Evolutionary conservation across 495 filamentous ascomycete species (phyloP).

Genomic region (Chaetomium tenue): DNA sequence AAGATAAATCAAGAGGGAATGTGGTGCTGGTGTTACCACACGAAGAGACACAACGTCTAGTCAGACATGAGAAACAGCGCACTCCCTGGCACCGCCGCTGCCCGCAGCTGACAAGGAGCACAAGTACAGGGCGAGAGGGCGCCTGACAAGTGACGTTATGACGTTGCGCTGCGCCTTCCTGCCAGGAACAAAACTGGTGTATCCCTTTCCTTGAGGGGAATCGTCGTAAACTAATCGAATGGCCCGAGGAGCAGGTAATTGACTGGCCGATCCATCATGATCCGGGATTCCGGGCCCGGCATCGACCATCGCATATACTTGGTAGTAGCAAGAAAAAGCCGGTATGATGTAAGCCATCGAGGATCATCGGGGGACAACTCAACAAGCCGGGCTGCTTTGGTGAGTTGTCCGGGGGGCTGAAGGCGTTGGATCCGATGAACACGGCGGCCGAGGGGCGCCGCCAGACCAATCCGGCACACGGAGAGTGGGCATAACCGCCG

Average conservation of each 20-base stretch:
- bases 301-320: too few relatives aligned
- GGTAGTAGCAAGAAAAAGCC: background rate
- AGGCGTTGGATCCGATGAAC: background rate
- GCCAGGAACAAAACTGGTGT: background rate
- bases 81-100: background rate
- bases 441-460: background rate
- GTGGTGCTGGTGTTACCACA: background rate
- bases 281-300: conserved; percentile 4
- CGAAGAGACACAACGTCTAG: background rate
- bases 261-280: background rate
- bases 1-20: background rate
- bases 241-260: background rate
- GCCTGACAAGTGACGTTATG: background rate
- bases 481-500: conserved; percentile 13
- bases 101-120: background rate
- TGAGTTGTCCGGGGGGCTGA: background rate
- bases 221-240: background rate
- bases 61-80: background rate
- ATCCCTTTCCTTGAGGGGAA: background rate
- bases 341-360: background rate
- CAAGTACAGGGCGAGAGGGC: background rate
- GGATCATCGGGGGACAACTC: background rate
- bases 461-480: conserved; percentile 10
- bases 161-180: background rate
- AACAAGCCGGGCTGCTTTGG: background rate